phyloP scores from a whole-genome alignment of 805 yeast genomes.

The Candida awuae region DNA sequence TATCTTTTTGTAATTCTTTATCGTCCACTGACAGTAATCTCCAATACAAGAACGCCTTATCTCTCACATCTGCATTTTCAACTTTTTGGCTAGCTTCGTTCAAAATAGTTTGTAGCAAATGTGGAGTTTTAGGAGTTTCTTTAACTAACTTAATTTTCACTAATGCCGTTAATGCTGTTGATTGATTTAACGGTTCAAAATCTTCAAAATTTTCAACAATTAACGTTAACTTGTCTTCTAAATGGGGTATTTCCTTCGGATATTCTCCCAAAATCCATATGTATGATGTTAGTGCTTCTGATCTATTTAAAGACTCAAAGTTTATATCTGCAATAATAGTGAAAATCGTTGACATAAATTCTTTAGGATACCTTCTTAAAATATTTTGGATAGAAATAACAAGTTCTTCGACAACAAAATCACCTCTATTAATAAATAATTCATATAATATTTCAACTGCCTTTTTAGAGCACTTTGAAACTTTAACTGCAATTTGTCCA shows the following conservation, averaged over 20 bases:
- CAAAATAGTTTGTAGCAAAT: constrained; percentile 47
- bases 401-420: constrained; percentile 53
- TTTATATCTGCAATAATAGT: constrained; percentile 43
- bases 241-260: constrained; percentile 48
- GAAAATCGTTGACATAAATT: constrained; percentile 41
- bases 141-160: constrained; percentile 44
- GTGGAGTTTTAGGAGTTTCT: constrained; percentile 30
- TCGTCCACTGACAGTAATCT: constrained; percentile 50
- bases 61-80: constrained; percentile 72
- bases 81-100: constrained; percentile 56
- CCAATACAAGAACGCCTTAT: constrained; percentile 75
- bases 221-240: constrained; percentile 37
- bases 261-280: constrained; percentile 71
- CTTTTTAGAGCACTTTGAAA: constrained; percentile 43
- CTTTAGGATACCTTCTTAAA: constrained; percentile 56
- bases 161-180: constrained; percentile 48
- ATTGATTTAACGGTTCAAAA: constrained; percentile 54
- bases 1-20: constrained; percentile 37
- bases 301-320: constrained; percentile 38
- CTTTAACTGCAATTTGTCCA: constrained; percentile 64
- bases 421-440: constrained; percentile 53
- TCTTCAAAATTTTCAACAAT: constrained; percentile 49
- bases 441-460: constrained; percentile 55
- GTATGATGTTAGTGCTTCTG: constrained; percentile 50
- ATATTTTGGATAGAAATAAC: constrained; percentile 56